Evolutionary conservation across 148 eudicot species (phyloP).

Genomic region (Nepenthes mirabilis): DNA sequence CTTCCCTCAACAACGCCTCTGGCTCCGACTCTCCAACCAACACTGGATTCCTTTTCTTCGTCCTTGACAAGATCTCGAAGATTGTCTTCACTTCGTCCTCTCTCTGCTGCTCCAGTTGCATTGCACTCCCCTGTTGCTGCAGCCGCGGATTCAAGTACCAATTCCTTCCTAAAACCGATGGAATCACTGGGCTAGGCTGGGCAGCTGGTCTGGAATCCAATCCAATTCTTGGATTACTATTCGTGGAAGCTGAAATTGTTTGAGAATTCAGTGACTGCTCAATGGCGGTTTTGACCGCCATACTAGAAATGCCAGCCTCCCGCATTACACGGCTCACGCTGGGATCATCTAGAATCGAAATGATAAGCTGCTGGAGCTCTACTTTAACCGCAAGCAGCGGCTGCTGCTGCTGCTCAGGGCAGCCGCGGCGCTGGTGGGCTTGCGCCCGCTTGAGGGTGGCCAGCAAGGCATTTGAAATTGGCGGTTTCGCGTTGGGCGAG

Average conservation of each 20-base stretch:
- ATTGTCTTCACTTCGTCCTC: constrained; percentile 50
- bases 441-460: constrained; percentile 90
- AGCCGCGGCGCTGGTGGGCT: constrained; percentile 83
- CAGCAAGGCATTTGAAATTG: constrained; percentile 77
- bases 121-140: constrained; percentile 2
- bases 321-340: constrained; percentile 93
- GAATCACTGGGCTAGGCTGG: constrained; percentile 1
- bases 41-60: constrained; percentile 55
- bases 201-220: constrained; percentile 22
- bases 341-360: constrained; percentile 84
- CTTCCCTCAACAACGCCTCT: constrained; percentile 41
- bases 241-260: neutral
- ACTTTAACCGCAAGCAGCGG: constrained; percentile 83
- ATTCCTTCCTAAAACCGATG: constrained; percentile 18
- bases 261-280: constrained; percentile 28
- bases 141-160: constrained; percentile 53
- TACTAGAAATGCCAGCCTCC: constrained; percentile 82
- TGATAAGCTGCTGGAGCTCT: constrained; percentile 79
- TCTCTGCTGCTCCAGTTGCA: constrained; percentile 13
- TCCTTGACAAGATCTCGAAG: constrained; percentile 38
- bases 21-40: constrained; percentile 69
- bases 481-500: constrained; percentile 28
- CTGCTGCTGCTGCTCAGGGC: constrained; percentile 93
- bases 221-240: constrained; percentile 11
- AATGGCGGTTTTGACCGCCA: constrained; percentile 77